A percentile compares a stretch with the other conserved stretches of the same genome.
These are phyloP conservation scores for Blastobotrys ciferrii DNA, from an alignment of 1,139 yeast species.

Conservation along the genomic window DNA sequence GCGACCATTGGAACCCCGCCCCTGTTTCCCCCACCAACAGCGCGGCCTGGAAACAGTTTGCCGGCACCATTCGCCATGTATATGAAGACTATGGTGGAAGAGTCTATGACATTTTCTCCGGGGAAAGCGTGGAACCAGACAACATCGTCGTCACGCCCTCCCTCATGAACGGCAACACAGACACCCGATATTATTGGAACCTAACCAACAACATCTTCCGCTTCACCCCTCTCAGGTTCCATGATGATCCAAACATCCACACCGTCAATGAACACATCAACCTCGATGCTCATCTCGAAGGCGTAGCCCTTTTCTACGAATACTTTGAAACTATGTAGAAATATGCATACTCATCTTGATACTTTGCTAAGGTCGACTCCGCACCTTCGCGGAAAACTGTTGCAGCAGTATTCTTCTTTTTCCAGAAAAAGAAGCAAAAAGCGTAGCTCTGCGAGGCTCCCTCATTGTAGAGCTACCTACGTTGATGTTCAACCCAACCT, in stretches of 20 bases:
- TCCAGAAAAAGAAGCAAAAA: no score
- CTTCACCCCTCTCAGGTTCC: slow-evolving; percentile 44
- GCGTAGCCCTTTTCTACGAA: slow-evolving; percentile 59
- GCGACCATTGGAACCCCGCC: slow-evolving; percentile 49
- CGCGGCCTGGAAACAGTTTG: slow-evolving; percentile 52
- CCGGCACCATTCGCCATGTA: slow-evolving; percentile 57
- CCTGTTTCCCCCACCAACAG: slow-evolving; percentile 54
- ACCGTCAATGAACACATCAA: slow-evolving; percentile 59
- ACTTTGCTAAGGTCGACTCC: no score
- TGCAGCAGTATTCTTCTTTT: no score
- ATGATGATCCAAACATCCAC: slow-evolving; percentile 39
- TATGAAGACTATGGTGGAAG: slow-evolving; percentile 50
- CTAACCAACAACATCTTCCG: slow-evolving; percentile 73
- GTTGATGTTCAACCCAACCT: no score
- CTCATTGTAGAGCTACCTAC: no score
- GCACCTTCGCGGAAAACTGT: no score
- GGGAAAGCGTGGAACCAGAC: slow-evolving; percentile 9
- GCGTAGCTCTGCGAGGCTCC: no score
- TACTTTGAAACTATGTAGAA: slow-evolving; percentile 40
- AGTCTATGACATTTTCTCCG: slow-evolving; percentile 25
- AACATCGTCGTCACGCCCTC: slow-evolving; percentile 57
- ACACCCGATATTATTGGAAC: slow-evolving; percentile 75
- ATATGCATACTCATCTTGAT: no score
- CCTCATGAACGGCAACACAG: slow-evolving; percentile 79
- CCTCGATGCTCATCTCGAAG: slow-evolving; percentile 53